These are phyloP conservation scores for Piper longum DNA, from an alignment of 164 flowering plant genomes.

Conservation along the genomic window DNA sequence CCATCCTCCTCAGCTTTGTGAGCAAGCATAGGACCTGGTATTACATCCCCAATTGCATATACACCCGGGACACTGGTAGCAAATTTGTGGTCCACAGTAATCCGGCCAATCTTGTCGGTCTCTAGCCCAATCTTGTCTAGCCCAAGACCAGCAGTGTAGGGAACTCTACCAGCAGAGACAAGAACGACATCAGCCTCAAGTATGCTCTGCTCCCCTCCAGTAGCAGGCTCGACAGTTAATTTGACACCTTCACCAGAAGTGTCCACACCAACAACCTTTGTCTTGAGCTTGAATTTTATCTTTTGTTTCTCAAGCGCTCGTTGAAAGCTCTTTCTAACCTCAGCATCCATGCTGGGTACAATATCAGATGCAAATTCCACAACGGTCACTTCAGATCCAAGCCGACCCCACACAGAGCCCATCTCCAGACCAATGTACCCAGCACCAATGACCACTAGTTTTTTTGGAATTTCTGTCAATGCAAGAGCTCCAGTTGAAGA, in stretches of 20 bases:
- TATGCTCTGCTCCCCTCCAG: constrained; percentile 56
- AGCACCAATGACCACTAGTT: constrained; percentile 70
- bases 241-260: constrained; percentile 39
- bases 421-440: constrained; percentile 88
- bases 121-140: constrained; percentile 37
- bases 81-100: constrained; percentile 40
- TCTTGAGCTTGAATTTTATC: constrained; percentile 69
- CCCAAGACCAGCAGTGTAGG: constrained; percentile 61
- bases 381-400: constrained; percentile 75
- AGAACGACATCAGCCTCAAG: constrained; percentile 82
- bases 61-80: constrained; percentile 51
- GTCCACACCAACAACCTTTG: constrained; percentile 69
- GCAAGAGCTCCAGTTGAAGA: constrained; percentile 90
- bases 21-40: constrained; percentile 85
- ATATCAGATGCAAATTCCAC: constrained; percentile 74
- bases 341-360: constrained; percentile 69
- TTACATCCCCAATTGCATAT: constrained; percentile 73
- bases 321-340: constrained; percentile 60
- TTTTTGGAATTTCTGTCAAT: constrained; percentile 67
- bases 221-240: constrained; percentile 59
- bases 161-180: constrained; percentile 68
- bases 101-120: constrained; percentile 21
- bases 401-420: constrained; percentile 84
- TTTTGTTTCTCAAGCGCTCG: constrained; percentile 71
- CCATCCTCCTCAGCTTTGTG: constrained; percentile 94